These are phyloP conservation scores for Zasmidium cellare DNA, from an alignment of 2,329 filamentous ascomycete species.

Conservation along the genomic window DNA sequence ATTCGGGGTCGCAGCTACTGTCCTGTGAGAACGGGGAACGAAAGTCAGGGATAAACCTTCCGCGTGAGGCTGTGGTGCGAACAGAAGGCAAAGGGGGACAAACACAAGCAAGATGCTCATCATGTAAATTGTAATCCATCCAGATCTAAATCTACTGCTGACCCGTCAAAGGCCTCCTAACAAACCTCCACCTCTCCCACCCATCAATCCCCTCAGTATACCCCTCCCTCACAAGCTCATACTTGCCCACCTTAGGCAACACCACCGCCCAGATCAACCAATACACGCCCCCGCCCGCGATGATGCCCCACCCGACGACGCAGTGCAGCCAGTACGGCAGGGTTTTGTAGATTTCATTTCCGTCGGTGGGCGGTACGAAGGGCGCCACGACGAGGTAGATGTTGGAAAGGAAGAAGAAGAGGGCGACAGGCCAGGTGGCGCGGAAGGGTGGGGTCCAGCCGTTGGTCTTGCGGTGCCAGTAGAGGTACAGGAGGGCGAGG, in stretches of 20 bases:
- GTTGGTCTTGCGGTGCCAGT: conserved; percentile 41
- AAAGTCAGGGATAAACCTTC: no score
- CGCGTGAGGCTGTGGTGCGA: no score
- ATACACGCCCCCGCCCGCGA: conserved; percentile 52
- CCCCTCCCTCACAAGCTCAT: conserved; percentile 35
- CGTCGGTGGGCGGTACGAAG: conserved; percentile 51
- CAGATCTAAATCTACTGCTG: no score
- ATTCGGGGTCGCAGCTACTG: no score
- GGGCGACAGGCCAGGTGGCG: conserved; percentile 50
- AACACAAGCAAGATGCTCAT: no score
- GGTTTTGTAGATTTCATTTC: conserved; percentile 53
- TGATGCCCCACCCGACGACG: conserved; percentile 53
- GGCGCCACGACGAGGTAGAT: conserved; percentile 55
- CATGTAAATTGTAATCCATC: no score
- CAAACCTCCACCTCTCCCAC: conserved; percentile 42
- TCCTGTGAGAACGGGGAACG: no score
- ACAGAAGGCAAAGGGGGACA: no score
- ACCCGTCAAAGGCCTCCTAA: conserved; percentile 16
- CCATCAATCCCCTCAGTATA: conserved; percentile 40
- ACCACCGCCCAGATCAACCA: conserved; percentile 54
- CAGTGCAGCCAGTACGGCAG: conserved; percentile 57
- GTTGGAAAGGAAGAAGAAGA: conserved; percentile 56
- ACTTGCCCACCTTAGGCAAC: conserved; percentile 45
- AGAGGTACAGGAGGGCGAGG: conserved; percentile 50
- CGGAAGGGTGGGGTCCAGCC: conserved; percentile 53